Base-by-base conservation (phyloP, 768 basidiomycete genomes). In the Kwoniella bestiolae region DNA sequence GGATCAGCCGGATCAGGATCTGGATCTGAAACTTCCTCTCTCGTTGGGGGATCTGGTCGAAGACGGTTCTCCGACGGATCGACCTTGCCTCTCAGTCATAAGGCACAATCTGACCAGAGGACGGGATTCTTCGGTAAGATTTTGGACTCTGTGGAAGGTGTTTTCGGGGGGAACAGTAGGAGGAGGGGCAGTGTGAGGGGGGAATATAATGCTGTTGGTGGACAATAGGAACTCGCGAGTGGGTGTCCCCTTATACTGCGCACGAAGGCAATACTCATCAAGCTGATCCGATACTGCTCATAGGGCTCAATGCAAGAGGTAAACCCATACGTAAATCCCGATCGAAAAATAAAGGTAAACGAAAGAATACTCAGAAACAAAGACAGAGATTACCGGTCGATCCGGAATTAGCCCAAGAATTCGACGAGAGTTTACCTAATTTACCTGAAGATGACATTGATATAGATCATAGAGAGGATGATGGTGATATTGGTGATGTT, bases 201-300 rank as follows among this genome's bases (percentile, higher is more conserved):
- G 8, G 65, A 67, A 9, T 74, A 74, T 53, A 71, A 75, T 58
- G 65, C 70, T 56, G 63, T 78, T 4, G 67, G 59, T 0, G 70
- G 69, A n/a, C 70, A 76, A 75, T 79, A 77, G 74, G 77, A 75
- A 77, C 75, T 76, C 65, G 77, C 73, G 77, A 76, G 77, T 79
- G 61, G 68, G 77, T 73, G 8, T 31, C 16, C 35, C 29, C 16
- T 6, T 29, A 28, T 3, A 7, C 16, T 60, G 18, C 18, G 12
- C 21, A n/a, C 32, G 51, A 55, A 28, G 34, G 38, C n/a, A n/a
- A n/a, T n/a, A n/a, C n/a, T n/a, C n/a, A n/a, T 29, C 31, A 16
- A 31, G 41, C 29, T 66, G 64, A 55, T 56, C n/a, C 23, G n/a
- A 26, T 35, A 9, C 12, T 8, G 16, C 25, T 16, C 45, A n/a